Percentiles rank a stretch among this genome's conserved stretches.
Evolutionary conservation across 1,284 basidiomycete species (phyloP).

Genomic region (Cryptococcus sp.): DNA sequence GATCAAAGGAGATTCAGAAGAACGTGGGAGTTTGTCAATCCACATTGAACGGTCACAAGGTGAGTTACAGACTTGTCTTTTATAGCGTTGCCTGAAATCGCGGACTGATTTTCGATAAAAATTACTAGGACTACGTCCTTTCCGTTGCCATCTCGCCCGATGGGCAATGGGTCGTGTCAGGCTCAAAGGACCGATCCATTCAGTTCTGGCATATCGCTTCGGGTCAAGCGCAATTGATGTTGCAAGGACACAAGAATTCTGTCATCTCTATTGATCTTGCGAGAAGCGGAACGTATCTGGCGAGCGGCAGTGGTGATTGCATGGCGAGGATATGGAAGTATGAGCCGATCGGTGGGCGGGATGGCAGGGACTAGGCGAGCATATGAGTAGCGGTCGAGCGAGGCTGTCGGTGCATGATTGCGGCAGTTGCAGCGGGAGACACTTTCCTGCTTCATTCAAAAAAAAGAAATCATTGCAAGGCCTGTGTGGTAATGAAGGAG

Average conservation of each 20-base stretch:
- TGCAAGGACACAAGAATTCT: slow-evolving; percentile 88
- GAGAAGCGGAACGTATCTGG: slow-evolving; percentile 70
- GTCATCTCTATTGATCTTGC: slow-evolving; percentile 84
- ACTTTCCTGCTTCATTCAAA: no score
- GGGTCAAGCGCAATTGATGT: slow-evolving; percentile 74
- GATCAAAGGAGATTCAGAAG: slow-evolving; percentile 50
- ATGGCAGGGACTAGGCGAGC: no score
- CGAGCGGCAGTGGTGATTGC: slow-evolving; percentile 85
- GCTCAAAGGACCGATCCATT: slow-evolving; percentile 85
- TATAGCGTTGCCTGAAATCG: background rate
- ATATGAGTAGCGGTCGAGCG: no score
- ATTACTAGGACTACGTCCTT: slow-evolving; percentile 52
- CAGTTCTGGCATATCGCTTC: slow-evolving; percentile 82
- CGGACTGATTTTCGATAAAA: slow-evolving; percentile 1
- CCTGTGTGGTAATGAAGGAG: no score
- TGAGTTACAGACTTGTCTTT: slow-evolving; percentile 44
- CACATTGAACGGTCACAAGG: slow-evolving; percentile 83
- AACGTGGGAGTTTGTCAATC: slow-evolving; percentile 65
- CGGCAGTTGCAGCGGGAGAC: no score
- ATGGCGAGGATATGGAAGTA: slow-evolving; percentile 72
- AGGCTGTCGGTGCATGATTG: no score
- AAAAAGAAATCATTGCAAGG: no score
- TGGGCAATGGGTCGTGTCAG: slow-evolving; percentile 83
- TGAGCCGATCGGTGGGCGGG: slow-evolving; percentile 26
- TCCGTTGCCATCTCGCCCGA: slow-evolving; percentile 73